A percentile compares a stretch with the other conserved stretches of the same genome.
These are phyloP conservation scores for Colletotrichum navitas DNA, from an alignment of 2,329 filamentous ascomycete genomes.

Conservation along the genomic window DNA sequence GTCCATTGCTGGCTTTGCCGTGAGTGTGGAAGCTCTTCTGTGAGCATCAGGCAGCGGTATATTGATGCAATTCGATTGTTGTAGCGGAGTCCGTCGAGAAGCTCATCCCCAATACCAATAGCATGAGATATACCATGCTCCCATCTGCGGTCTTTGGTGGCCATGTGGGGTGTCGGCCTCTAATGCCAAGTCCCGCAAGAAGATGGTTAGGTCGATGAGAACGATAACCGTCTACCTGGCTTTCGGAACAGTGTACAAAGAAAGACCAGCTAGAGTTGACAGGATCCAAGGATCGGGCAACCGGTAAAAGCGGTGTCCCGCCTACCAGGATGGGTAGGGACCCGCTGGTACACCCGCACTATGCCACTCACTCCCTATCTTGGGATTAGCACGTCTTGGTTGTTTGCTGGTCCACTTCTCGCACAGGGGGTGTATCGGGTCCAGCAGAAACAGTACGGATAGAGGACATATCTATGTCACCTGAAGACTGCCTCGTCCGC, in stretches of 20 bases:
- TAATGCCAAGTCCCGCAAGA: slow-evolving; percentile 29
- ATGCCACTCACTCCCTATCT: slow-evolving; percentile 37
- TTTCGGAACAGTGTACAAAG: slow-evolving; percentile 29
- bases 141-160: neutral
- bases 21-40: slow-evolving; percentile 17
- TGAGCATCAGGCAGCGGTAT: neutral
- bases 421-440: slow-evolving; percentile 25
- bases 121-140: neutral
- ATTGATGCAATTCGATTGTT: neutral
- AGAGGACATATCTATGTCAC: slow-evolving; percentile 41
- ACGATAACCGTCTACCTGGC: slow-evolving; percentile 39
- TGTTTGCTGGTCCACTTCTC: slow-evolving; percentile 37
- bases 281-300: slow-evolving; percentile 38
- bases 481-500: slow-evolving; percentile 33
- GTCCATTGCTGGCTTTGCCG: slow-evolving; percentile 17
- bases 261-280: slow-evolving; percentile 14
- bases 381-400: slow-evolving; percentile 37
- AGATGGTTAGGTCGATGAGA: slow-evolving; percentile 24
- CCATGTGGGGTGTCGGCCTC: slow-evolving; percentile 22
- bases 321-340: slow-evolving; percentile 31
- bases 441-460: slow-evolving; percentile 35
- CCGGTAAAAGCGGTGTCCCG: slow-evolving; percentile 41
- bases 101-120: neutral
- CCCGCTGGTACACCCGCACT: slow-evolving; percentile 37
- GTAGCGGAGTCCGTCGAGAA: neutral